Conservation (phyloP, 768 basidiomycete genomes). For the Filobasidium wieringae region DNA sequence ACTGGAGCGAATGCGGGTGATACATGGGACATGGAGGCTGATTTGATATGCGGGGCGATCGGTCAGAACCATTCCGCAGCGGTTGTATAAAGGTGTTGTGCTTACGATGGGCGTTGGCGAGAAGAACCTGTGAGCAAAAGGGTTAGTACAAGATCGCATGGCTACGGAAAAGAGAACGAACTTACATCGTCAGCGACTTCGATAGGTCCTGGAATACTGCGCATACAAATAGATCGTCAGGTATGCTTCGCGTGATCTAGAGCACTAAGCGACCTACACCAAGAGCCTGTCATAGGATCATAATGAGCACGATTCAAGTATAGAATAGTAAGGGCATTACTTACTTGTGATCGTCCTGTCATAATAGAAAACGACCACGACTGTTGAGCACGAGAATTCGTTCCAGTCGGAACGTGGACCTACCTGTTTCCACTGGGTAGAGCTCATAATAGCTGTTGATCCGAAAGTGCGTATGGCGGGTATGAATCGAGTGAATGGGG, state of each 20-base stretch:
- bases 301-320: not conserved
- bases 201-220: constrained; percentile 45
- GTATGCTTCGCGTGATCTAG: not conserved
- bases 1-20: constrained; percentile 76
- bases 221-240: not conserved
- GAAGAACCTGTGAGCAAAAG: constrained; percentile 52
- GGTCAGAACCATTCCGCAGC: not conserved
- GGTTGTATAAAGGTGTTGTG: not conserved
- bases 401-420: not conserved
- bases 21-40: constrained; percentile 53
- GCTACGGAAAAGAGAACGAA: not conserved
- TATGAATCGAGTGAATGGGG: too few species aligned
- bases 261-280: not conserved
- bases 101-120: constrained; percentile 76
- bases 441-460: not conserved
- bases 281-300: not conserved
- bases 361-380: not conserved
- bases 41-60: constrained; percentile 10
- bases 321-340: not conserved
- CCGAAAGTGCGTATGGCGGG: too few species aligned
- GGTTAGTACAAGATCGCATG: not conserved
- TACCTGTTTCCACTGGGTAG: not conserved
- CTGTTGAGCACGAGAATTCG: not conserved
- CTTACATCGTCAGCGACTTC: constrained; percentile 53
- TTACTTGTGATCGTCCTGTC: constrained; percentile 9